Evolutionary conservation across 441 rosid species (phyloP), one percentile per base, ranked within the genome.

Genomic region (Dalechampia spathulata): DNA sequence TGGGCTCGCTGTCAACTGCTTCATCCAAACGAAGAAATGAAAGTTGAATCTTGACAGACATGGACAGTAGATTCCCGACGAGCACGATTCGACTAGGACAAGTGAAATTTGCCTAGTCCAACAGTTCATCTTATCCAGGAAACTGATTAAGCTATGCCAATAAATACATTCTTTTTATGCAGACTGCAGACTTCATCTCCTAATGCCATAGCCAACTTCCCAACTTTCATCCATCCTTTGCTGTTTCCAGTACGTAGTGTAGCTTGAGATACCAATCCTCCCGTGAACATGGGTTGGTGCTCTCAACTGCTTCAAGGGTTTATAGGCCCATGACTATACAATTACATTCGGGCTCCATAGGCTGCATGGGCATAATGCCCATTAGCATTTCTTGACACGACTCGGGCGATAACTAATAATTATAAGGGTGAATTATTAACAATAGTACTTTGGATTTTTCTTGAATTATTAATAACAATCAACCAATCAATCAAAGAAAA

Each of bases 61-160:
- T 87, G 62, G 91, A 85, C 65, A 77, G 90, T 80, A 27, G 96
- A 88, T 77, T 83, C 90, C 58, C 94, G 90, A 85, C 94, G 62
- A 70, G 96, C n/a, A 55, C 66, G 96, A 30, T 60, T 85, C 69
- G 76, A 73, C 74, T 83, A 83, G 62, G 37, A 56, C 55, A 39
- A 43, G 38, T n/a, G n/a, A n/a, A n/a, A n/a, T n/a, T n/a, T n/a
- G n/a, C n/a, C 6, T 38, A 50, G 37, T 63, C 61, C 58, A 55
- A 22, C 63, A 19, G 57, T 61, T n/a, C 61, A 36, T 19, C 58
- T 46, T 61, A 53, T 44, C 44, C 43, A 39, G 39, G 45, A 52
- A 47, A 49, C 60, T 36, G 64, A 61, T 47, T 36, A 15, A 41
- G 55, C 34, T 65, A 49, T 56, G 55, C 54, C 49, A 43, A 65